phyloP scores from a whole-genome alignment of 2,329 filamentous ascomycete genomes.

The Didymella pomorum region DNA sequence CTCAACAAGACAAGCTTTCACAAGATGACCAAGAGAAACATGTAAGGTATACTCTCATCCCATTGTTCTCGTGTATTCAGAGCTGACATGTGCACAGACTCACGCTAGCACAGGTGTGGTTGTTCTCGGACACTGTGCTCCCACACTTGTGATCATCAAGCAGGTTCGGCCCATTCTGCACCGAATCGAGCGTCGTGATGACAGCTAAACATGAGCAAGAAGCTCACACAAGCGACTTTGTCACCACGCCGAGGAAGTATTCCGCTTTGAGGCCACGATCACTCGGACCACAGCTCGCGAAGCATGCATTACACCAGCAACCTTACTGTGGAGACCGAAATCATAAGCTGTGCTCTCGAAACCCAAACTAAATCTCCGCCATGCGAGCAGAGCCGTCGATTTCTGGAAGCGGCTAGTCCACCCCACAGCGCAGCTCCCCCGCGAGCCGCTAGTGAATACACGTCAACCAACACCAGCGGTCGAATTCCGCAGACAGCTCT shows the following conservation, averaged over 20 bases:
- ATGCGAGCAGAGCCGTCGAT: neutral
- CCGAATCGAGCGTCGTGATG: neutral
- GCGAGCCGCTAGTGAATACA: conserved; percentile 13
- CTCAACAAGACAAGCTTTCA: neutral
- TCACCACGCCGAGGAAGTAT: conserved; percentile 9
- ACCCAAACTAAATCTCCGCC: conserved; percentile 6
- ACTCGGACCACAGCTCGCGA: conserved; percentile 1
- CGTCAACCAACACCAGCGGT: conserved; percentile 13
- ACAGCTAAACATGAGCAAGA: too few species aligned
- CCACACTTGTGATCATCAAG: neutral
- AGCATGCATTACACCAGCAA: conserved; percentile 7
- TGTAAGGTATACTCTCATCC: neutral
- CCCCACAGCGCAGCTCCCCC: conserved; percentile 19
- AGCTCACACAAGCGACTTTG: neutral
- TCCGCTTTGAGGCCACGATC: conserved; percentile 5
- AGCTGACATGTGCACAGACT: neutral
- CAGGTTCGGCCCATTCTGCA: neutral
- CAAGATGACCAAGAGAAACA: neutral
- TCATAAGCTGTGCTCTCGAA: conserved; percentile 1
- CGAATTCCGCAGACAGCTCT: conserved; percentile 19
- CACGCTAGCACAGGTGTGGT: neutral
- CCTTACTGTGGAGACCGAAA: neutral
- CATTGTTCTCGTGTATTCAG: neutral
- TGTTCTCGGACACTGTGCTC: neutral
- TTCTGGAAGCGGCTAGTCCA: conserved; percentile 3